Conservation (phyloP, 2,329 filamentous ascomycete genomes). For the Aspergillus vadensis region DNA sequence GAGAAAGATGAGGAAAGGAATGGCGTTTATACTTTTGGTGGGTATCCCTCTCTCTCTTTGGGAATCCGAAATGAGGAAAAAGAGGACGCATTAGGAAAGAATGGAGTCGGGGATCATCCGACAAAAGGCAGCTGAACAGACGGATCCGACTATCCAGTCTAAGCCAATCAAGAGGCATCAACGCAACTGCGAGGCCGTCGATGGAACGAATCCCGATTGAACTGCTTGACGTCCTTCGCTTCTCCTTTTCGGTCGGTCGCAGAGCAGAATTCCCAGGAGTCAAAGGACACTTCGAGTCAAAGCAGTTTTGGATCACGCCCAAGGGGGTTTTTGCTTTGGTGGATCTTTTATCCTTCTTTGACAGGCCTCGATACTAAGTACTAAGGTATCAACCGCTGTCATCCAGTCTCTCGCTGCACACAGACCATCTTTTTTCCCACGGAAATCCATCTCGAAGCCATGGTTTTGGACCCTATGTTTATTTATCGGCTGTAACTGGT, state of each 20-base stretch:
- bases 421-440: background rate
- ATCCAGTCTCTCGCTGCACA: background rate
- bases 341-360: background rate
- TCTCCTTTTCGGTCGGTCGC: background rate
- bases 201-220: background rate
- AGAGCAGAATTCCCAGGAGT: background rate
- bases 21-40: background rate
- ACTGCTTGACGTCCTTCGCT: background rate
- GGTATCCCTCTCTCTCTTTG: background rate
- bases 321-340: background rate
- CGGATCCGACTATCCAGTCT: background rate
- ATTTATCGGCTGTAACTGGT: conserved; percentile 9
- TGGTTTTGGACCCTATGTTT: background rate
- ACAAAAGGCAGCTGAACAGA: background rate
- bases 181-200: background rate
- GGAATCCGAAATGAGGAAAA: background rate
- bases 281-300: background rate
- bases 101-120: background rate
- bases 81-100: background rate
- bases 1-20: background rate
- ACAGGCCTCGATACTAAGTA: too few species aligned
- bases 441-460: background rate
- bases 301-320: background rate
- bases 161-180: background rate
- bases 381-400: too few species aligned